These are phyloP conservation scores for Fermentozyma sake DNA, from an alignment of 1,139 yeast genomes.

Conservation along the genomic window DNA sequence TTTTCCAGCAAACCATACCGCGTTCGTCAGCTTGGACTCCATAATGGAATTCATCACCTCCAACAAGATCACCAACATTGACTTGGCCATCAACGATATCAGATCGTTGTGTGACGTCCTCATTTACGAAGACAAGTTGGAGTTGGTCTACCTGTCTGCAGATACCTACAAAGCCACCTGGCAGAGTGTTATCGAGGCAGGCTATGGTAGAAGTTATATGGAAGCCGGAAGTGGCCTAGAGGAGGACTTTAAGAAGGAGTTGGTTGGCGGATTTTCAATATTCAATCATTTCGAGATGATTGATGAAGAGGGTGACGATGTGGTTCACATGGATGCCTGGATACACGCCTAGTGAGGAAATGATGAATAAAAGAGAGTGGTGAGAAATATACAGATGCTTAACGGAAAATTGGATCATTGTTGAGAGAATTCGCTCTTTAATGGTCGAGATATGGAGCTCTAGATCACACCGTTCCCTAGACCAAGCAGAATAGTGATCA, in stretches of 20 bases:
- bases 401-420: too few species aligned
- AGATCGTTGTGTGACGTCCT: slow-evolving; percentile 83
- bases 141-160: slow-evolving; percentile 43
- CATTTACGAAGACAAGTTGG: slow-evolving; percentile 81
- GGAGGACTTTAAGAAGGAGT: slow-evolving; percentile 15
- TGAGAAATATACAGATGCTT: too few species aligned
- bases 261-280: slow-evolving; percentile 20
- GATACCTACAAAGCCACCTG: slow-evolving; percentile 58
- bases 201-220: slow-evolving; percentile 48
- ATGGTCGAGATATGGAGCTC: too few species aligned
- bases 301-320: slow-evolving; percentile 31
- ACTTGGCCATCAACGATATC: slow-evolving; percentile 69
- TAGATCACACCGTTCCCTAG: too few species aligned
- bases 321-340: slow-evolving; percentile 42
- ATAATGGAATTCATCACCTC: slow-evolving; percentile 73
- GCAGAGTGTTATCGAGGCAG: slow-evolving; percentile 59
- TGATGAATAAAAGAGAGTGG: too few species aligned
- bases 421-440: too few species aligned
- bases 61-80: slow-evolving; percentile 78
- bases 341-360: slow-evolving; percentile 18
- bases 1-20: slow-evolving; percentile 38
- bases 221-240: too few species aligned
- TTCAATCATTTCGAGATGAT: slow-evolving; percentile 33
- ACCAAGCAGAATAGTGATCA: too few species aligned
- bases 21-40: slow-evolving; percentile 65